Base-by-base conservation (phyloP, 225 moss, liverwort and hornwort genomes). In the Thuidium tamariscinum region DNA sequence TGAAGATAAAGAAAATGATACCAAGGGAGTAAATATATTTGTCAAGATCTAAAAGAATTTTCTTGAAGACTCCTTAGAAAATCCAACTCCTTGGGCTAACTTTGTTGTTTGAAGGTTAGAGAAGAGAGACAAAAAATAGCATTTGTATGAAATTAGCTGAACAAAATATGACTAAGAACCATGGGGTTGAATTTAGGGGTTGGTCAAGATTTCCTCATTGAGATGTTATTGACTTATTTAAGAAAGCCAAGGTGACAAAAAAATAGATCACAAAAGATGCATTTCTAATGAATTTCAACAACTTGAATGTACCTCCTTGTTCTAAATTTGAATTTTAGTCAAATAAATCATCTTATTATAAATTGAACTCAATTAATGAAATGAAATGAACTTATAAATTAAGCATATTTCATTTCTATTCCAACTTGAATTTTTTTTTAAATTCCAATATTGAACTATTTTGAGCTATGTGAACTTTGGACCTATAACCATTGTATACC, bases 1-100 rank as follows among this genome's bases (percentile, higher is more conserved):
- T 2, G 0, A 67, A 67, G 37, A 7, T 37, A 36, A 36, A 12
- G 37, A 66, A 0, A 12, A 7, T 37, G 2, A 67, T 22, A 67
- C 6, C 37, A 67, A 67, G 4, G 13, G 17, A 22, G 11, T 22
- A 36, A 1, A 66, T 2, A 21, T 66, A n/a, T 12, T 66, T 36
- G 9, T 37, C 37, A 12, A 67, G 3, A 19, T 10, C 0, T 37
- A 2, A 37, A 37, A 11, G 3, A 12, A 1, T 20, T 37, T n/a
- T 67, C 5, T 2, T 21, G 2, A 37, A 67, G 11, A 11, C 21
- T 66, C 6, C 3, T 11, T 10, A 10, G 5, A 65, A n/a, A 65
- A 65, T 0, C 19, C 5, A 65, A 1, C 10, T n/a, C 10, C 6
- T n/a, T 1, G 2, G 12, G 37, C 6, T 36, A 0, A 6, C 4